Conservation (phyloP, 352 stramenopile species). For the Pythium chondricola region DNA sequence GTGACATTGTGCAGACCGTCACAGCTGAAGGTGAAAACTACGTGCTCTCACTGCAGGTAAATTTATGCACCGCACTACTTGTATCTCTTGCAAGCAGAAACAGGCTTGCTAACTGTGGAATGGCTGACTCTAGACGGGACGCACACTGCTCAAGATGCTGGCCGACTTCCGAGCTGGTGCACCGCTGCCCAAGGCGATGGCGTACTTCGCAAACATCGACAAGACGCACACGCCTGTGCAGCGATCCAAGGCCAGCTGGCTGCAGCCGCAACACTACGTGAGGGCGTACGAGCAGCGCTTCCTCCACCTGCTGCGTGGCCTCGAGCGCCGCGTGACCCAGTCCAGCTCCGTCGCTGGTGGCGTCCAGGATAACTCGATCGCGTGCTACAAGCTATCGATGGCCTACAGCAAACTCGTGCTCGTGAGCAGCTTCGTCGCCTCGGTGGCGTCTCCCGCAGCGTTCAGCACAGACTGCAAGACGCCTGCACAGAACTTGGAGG, state of each 20-base stretch:
- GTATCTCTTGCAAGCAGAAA: too few species aligned
- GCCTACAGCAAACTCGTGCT: slow-evolving; percentile 50
- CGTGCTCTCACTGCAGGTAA: slow-evolving; percentile 90
- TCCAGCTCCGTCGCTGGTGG: slow-evolving; percentile 26
- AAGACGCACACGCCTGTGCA: slow-evolving; percentile 24
- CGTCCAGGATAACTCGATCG: slow-evolving; percentile 55
- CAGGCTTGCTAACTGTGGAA: too few species aligned
- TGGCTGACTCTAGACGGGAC: slow-evolving; percentile 34
- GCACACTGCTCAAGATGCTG: slow-evolving; percentile 42
- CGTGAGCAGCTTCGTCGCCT: slow-evolving; percentile 37
- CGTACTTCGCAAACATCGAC: slow-evolving; percentile 46
- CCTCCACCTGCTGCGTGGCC: slow-evolving; percentile 31
- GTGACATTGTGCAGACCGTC: slow-evolving; percentile 91
- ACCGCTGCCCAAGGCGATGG: slow-evolving; percentile 26
- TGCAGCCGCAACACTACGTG: slow-evolving; percentile 33
- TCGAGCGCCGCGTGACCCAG: slow-evolving; percentile 28
- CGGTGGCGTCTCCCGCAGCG: slow-evolving; percentile 19
- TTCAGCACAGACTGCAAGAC: slow-evolving; percentile 29
- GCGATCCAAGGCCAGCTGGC: slow-evolving; percentile 21
- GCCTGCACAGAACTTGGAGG: slow-evolving; percentile 18
- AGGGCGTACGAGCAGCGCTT: slow-evolving; percentile 51
- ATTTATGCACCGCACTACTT: too few species aligned
- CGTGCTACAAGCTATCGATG: slow-evolving; percentile 55
- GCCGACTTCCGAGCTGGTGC: slow-evolving; percentile 24
- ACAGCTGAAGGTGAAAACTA: slow-evolving; percentile 97